Conservation (phyloP, 2,329 filamentous ascomycete genomes). For the Mycocentrospora acerina region DNA sequence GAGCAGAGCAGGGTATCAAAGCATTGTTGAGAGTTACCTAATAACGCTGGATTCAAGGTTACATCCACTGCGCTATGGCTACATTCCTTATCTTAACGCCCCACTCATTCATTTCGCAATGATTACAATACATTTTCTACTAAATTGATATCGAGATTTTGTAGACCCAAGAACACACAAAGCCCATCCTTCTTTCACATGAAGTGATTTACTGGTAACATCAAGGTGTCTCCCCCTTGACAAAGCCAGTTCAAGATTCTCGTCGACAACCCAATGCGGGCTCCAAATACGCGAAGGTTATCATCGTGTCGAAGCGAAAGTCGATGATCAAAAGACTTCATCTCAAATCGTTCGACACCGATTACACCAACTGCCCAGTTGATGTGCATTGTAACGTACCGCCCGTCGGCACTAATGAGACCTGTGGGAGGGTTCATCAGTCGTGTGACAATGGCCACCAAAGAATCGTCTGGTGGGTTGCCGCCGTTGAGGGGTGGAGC, state of each 20-base stretch:
- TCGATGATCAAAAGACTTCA: neutral
- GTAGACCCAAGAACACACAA: too few relatives aligned
- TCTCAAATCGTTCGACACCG: constrained; percentile 8
- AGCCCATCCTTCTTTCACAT: too few relatives aligned
- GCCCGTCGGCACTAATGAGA: constrained; percentile 1
- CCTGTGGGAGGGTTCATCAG: constrained; percentile 3
- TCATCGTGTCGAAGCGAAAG: constrained; percentile 1
- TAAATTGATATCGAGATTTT: too few relatives aligned
- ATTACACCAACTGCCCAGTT: constrained; percentile 7
- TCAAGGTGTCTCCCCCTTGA: neutral
- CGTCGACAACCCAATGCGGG: neutral
- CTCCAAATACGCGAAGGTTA: neutral
- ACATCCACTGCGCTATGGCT: too few relatives aligned
- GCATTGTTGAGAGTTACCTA: too few relatives aligned
- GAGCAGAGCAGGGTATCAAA: too few relatives aligned
- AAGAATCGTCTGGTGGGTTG: constrained; percentile 1
- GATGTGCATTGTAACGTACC: constrained; percentile 5
- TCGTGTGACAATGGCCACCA: constrained; percentile 2
- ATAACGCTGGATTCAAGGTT: too few relatives aligned
- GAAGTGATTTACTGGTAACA: too few relatives aligned
- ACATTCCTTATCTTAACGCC: too few relatives aligned
- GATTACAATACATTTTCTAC: too few relatives aligned
- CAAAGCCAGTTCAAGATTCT: constrained; percentile 2
- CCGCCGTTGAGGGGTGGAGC: constrained; percentile 3
- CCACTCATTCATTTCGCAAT: too few relatives aligned